phyloP scores from a whole-genome alignment of 2,329 filamentous ascomycete genomes.

The Aspergillus puulaauensis region DNA sequence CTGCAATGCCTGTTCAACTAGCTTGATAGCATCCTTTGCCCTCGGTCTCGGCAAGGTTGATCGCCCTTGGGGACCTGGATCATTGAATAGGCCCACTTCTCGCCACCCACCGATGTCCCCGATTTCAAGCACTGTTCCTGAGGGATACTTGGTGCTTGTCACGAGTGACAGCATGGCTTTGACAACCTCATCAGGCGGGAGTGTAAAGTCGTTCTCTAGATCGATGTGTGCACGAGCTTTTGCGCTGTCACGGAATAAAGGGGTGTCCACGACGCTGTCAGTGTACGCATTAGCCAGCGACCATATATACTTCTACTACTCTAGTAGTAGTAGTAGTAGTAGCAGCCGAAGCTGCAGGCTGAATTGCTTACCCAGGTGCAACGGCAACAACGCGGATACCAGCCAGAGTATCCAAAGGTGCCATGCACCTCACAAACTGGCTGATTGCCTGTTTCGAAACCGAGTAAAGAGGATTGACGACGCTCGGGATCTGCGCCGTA shows the following conservation, averaged over 20 bases:
- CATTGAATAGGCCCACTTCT: background rate
- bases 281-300: too few relatives aligned
- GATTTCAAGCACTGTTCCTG: background rate
- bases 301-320: background rate
- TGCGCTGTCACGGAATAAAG: background rate
- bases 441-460: background rate
- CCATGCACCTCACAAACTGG: constrained; percentile 1
- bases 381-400: background rate
- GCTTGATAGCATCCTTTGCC: background rate
- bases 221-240: background rate
- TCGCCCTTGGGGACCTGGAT: background rate
- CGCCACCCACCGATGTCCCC: background rate
- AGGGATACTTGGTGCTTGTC: background rate
- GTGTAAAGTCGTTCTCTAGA: background rate
- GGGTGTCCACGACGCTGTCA: background rate
- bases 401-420: background rate
- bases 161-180: background rate
- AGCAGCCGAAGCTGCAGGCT: background rate
- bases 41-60: background rate
- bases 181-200: background rate
- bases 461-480: background rate
- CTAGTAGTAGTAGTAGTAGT: background rate
- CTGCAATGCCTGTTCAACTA: background rate
- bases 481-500: background rate
- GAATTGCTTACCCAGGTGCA: background rate